Base-by-base conservation (phyloP, 2,329 filamentous ascomycete genomes). In the Periconia macrospinosa region DNA sequence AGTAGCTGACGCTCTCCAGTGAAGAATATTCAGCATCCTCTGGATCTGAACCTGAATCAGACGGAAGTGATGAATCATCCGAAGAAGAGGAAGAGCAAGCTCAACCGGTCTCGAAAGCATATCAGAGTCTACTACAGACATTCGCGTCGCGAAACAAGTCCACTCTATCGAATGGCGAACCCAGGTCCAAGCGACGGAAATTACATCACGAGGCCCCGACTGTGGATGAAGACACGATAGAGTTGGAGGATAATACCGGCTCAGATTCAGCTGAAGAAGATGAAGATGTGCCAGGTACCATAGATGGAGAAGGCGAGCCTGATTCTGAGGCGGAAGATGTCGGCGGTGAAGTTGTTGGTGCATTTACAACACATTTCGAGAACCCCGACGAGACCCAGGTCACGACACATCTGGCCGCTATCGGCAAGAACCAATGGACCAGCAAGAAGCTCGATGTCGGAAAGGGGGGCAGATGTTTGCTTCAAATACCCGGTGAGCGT, bases 361-460 rank as follows among this genome's bases (percentile, higher is more conserved):
- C 91, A 0, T 97, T 95, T 66, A 89, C 94, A 58, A 76, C 79
- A 8, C 93, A 97, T 74, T 96, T 95, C 69, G 84, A 85, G 33
- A 80, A 80, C 41, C 85, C 86, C 0, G 83, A 92, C 44, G 83
- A 89, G 46, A 79, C 81, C 6, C 74, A 82, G 41, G 75, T 91
- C 8, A 76, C 81, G 1, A 75, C 76, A 60, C 83, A 75, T 35
- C 66, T 84, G 35, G 74, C 80, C 54, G 72, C 76, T 18, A 75
- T 79, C 30, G 67, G 75, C 7, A 68, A 75, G 11, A 80, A 79
- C 43, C 74, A 79, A 56, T 86, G 82, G 83, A 68, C 68, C 7
- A 72, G 68, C 11, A 70, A 71, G 30, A 81, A 76, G 54, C 70
- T 68, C 19, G 48, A 62, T 47, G 47, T 63, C 48, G 41, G 30